Evolutionary conservation across 1,284 basidiomycete genomes (phyloP).

Genomic region (Sporisorium graminicola): DNA sequence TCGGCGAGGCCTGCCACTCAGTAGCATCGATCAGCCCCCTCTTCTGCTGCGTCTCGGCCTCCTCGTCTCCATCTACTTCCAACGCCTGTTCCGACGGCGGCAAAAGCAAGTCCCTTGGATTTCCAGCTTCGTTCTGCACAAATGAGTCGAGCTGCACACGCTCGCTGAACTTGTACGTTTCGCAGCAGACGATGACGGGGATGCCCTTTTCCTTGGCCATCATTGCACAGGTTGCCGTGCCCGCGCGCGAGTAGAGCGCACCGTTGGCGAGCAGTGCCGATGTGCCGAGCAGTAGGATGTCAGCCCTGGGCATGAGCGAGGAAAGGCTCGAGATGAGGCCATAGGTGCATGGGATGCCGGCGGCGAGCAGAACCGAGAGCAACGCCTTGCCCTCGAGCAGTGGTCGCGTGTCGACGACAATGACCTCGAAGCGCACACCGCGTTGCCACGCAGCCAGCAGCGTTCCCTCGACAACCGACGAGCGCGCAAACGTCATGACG

Average conservation of each 20-base stretch:
- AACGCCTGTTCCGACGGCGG: constrained; percentile 26
- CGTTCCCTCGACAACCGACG: constrained; percentile 92
- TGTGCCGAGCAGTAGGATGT: constrained; percentile 89
- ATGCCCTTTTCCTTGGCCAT: constrained; percentile 89
- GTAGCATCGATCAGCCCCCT: constrained; percentile 37
- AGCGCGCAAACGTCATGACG: constrained; percentile 92
- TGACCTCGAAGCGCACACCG: constrained; percentile 83
- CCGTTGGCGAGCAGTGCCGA: constrained; percentile 95
- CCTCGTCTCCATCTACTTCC: constrained; percentile 18
- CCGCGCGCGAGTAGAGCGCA: constrained; percentile 90
- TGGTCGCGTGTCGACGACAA: constrained; percentile 94
- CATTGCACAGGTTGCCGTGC: constrained; percentile 96
- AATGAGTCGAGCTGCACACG: constrained; percentile 92
- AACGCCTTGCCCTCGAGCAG: constrained; percentile 85
- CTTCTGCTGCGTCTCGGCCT: constrained; percentile 3
- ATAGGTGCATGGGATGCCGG: constrained; percentile 89
- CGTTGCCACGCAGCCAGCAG: constrained; percentile 78
- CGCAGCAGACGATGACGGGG: constrained; percentile 95
- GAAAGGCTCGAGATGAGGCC: constrained; percentile 88
- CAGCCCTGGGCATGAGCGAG: constrained; percentile 82
- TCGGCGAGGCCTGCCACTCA: constrained; percentile 48
- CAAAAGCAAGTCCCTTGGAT: constrained; percentile 49
- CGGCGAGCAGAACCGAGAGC: constrained; percentile 79
- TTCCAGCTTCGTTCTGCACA: constrained; percentile 87
- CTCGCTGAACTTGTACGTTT: constrained; percentile 98